Conservation (phyloP, 176 grass and related monocot genomes). For the Thalia dealbata region DNA sequence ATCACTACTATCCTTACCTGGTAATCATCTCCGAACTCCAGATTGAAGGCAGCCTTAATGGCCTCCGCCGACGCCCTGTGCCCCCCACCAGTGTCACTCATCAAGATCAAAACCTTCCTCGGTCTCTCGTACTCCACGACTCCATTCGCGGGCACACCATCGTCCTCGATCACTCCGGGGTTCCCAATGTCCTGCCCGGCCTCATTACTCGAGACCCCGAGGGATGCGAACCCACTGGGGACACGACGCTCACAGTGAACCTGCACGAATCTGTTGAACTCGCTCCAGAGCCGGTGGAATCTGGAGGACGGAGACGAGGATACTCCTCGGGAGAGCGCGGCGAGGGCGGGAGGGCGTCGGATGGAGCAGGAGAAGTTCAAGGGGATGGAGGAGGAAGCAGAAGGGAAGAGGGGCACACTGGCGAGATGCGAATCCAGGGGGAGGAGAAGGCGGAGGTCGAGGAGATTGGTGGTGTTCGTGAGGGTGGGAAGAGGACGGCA, state of each 20-base stretch:
- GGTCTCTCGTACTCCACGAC: slow-evolving; percentile 22
- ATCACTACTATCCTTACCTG: slow-evolving; percentile 26
- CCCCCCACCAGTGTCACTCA: slow-evolving; percentile 94
- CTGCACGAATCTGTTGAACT: slow-evolving; percentile 52
- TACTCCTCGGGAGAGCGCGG: too few species aligned
- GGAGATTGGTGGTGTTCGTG: not conserved
- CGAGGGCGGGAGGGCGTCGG: not conserved
- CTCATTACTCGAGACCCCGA: slow-evolving; percentile 23
- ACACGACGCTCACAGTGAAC: slow-evolving; percentile 55
- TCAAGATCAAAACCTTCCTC: slow-evolving; percentile 89
- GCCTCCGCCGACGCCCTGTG: slow-evolving; percentile 91
- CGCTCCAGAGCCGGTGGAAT: slow-evolving; percentile 40
- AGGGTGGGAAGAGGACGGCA: not conserved
- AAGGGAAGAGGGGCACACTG: not conserved
- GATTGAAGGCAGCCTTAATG: slow-evolving; percentile 68
- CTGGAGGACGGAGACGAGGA: slow-evolving; percentile 6
- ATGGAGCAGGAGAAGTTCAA: not conserved
- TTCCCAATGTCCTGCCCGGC: slow-evolving; percentile 16
- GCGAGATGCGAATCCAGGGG: not conserved
- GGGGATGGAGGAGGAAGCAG: not conserved
- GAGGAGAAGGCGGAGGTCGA: not conserved
- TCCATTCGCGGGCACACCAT: slow-evolving; percentile 15
- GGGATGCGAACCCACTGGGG: slow-evolving; percentile 60
- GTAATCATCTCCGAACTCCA: slow-evolving; percentile 85
- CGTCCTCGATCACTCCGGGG: slow-evolving; percentile 22